phyloP scores from a whole-genome alignment of 805 yeast species.

The Wickerhamiella sergipiensis region DNA sequence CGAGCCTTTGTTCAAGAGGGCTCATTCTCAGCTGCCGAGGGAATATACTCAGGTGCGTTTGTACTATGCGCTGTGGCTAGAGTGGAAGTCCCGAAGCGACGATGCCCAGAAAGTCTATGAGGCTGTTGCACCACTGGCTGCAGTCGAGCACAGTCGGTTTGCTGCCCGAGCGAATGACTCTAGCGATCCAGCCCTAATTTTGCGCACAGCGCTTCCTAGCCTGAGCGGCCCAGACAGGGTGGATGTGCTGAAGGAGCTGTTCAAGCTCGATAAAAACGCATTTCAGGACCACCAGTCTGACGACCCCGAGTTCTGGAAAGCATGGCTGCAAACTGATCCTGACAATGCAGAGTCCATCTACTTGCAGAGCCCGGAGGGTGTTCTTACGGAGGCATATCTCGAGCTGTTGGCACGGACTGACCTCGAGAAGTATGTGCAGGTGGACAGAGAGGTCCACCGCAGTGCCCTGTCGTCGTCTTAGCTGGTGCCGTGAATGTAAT shows the following conservation, averaged over 20 bases:
- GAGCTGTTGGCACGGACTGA: slow-evolving; percentile 8
- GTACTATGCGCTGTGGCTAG: slow-evolving; percentile 23
- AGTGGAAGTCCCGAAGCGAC: slow-evolving; percentile 12
- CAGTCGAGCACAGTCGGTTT: slow-evolving; percentile 4
- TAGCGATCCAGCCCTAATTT: background rate
- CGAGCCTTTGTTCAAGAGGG: slow-evolving; percentile 35
- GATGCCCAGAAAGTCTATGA: slow-evolving; percentile 18
- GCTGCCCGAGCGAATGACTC: slow-evolving; percentile 1
- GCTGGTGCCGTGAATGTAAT: background rate
- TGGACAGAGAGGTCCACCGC: slow-evolving; percentile 8
- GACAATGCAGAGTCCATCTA: slow-evolving; percentile 9
- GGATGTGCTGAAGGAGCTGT: slow-evolving; percentile 6
- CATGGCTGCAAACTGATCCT: slow-evolving; percentile 7
- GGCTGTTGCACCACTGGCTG: background rate
- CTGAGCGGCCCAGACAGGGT: background rate
- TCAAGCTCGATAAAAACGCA: slow-evolving; percentile 3
- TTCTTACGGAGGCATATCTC: slow-evolving; percentile 7
- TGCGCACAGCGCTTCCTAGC: background rate
- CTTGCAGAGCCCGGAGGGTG: slow-evolving; percentile 7
- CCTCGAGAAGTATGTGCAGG: slow-evolving; percentile 7
- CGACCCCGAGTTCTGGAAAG: slow-evolving; percentile 5
- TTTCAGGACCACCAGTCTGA: slow-evolving; percentile 1
- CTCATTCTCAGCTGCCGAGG: slow-evolving; percentile 26
- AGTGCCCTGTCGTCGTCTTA: slow-evolving; percentile 2
- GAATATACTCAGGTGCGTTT: slow-evolving; percentile 18